These are phyloP conservation scores for Yamadazyma sp. DNA, from an alignment of 805 yeast genomes.

Conservation along the genomic window DNA sequence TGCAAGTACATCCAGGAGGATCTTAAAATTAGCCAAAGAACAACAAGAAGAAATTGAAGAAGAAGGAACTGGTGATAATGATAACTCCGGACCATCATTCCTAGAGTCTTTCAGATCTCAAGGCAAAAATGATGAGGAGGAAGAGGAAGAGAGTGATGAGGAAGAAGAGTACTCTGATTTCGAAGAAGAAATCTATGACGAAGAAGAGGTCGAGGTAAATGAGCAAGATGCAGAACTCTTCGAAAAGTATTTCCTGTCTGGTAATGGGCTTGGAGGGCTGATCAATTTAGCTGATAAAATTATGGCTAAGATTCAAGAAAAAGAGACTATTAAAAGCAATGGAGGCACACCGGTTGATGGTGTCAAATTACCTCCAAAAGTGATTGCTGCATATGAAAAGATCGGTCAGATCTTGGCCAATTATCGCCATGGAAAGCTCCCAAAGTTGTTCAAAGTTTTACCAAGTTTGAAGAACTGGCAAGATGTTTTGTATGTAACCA, in stretches of 20 bases:
- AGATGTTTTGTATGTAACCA: conserved; percentile 87
- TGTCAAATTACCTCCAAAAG: conserved; percentile 92
- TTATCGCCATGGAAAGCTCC: conserved; percentile 93
- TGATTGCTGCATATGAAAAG: conserved; percentile 89
- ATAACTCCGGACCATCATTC: conserved; percentile 20
- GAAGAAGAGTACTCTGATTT: conserved; percentile 62
- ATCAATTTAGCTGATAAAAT: conserved; percentile 88
- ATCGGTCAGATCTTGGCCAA: conserved; percentile 85
- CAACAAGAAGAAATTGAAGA: conserved; percentile 86
- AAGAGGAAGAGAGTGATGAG: conserved; percentile 38
- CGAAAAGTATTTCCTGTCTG: conserved; percentile 58
- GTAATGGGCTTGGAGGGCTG: conserved; percentile 33
- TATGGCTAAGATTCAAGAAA: conserved; percentile 83
- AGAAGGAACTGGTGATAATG: conserved; percentile 40
- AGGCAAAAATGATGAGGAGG: conserved; percentile 22
- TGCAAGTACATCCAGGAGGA: conserved; percentile 78
- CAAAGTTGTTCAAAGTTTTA: conserved; percentile 92
- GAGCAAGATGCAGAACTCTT: conserved; percentile 84
- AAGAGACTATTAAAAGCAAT: conserved; percentile 44
- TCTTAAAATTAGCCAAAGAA: conserved; percentile 83
- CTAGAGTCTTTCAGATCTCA: conserved; percentile 24
- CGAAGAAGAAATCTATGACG: conserved; percentile 48
- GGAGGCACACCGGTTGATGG: conserved; percentile 52
- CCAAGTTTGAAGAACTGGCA: conserved; percentile 96
- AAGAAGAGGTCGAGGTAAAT: conserved; percentile 66